Conservation (phyloP, 1,284 basidiomycete species). For the Fomitopsis palustris region DNA sequence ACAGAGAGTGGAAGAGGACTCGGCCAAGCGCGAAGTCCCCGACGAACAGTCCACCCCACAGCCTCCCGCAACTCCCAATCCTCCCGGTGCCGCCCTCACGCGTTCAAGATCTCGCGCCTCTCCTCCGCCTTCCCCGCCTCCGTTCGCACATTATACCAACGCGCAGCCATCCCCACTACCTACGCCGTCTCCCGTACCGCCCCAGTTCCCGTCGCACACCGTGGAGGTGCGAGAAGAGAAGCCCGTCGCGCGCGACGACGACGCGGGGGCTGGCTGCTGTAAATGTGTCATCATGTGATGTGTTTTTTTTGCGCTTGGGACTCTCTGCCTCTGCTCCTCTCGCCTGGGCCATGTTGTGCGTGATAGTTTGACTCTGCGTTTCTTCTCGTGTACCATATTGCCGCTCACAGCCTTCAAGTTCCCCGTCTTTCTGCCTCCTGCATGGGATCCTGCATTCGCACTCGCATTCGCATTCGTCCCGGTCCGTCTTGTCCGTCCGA, state of each 20-base stretch:
- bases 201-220: constrained; percentile 14
- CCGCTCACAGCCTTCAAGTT: neutral
- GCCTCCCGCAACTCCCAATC: constrained; percentile 12
- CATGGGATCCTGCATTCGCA: constrained; percentile 1
- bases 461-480: neutral
- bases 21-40: constrained; percentile 23
- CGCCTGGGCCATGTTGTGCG: constrained; percentile 1
- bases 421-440: neutral
- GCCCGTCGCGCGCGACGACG: constrained; percentile 22
- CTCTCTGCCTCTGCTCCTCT: neutral
- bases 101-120: constrained; percentile 16
- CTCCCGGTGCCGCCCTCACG: constrained; percentile 9
- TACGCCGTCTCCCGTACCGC: constrained; percentile 4
- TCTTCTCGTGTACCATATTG: constrained; percentile 5
- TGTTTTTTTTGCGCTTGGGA: constrained; percentile 1
- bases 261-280: constrained; percentile 30
- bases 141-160: constrained; percentile 53
- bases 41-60: constrained; percentile 30
- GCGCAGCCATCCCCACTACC: constrained; percentile 4
- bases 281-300: constrained; percentile 37
- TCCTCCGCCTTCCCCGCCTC: constrained; percentile 48
- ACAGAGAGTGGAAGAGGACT: constrained; percentile 22
- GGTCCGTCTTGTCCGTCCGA: neutral
- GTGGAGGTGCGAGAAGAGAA: constrained; percentile 8
- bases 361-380: neutral